phyloP scores from a whole-genome alignment of 1,139 yeast species.

The Yamadazyma dendronema region DNA sequence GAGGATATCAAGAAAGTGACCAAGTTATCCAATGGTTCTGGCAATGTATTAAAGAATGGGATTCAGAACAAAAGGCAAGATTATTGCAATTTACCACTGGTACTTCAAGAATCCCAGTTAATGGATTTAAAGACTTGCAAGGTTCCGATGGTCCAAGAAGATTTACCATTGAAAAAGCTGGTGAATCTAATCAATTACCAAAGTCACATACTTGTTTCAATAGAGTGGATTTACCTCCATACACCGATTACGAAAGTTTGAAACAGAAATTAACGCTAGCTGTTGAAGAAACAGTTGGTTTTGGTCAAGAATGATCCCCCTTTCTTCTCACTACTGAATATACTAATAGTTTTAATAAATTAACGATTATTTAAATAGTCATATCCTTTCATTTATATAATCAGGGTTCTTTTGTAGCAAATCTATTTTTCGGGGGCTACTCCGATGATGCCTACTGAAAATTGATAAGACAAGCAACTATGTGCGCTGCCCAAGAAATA shows the following conservation, averaged over 20 bases:
- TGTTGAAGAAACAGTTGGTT: slow-evolving; percentile 92
- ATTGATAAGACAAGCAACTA: background rate
- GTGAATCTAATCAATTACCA: slow-evolving; percentile 89
- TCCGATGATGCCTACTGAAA: background rate
- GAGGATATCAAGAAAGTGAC: slow-evolving; percentile 96
- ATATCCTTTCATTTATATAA: background rate
- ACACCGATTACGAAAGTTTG: slow-evolving; percentile 69
- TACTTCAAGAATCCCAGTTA: slow-evolving; percentile 97
- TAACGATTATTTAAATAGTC: background rate
- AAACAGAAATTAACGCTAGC: slow-evolving; percentile 82
- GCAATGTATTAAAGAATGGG: slow-evolving; percentile 93
- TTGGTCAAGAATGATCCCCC: slow-evolving; percentile 85
- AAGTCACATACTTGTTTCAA: slow-evolving; percentile 96
- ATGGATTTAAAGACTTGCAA: slow-evolving; percentile 96
- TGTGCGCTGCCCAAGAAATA: background rate
- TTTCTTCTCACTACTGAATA: background rate
- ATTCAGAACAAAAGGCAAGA: slow-evolving; percentile 93
- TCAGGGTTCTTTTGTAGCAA: no score
- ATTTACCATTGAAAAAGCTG: slow-evolving; percentile 97
- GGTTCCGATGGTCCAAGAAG: slow-evolving; percentile 99
- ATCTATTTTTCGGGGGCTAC: background rate
- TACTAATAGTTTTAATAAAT: background rate
- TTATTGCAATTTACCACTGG: slow-evolving; percentile 96
- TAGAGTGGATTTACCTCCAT: slow-evolving; percentile 88
- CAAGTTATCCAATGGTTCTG: slow-evolving; percentile 98